Evolutionary conservation across 129 eudicot genomes (phyloP).

Genomic region (Kitagawia praeruptora): DNA sequence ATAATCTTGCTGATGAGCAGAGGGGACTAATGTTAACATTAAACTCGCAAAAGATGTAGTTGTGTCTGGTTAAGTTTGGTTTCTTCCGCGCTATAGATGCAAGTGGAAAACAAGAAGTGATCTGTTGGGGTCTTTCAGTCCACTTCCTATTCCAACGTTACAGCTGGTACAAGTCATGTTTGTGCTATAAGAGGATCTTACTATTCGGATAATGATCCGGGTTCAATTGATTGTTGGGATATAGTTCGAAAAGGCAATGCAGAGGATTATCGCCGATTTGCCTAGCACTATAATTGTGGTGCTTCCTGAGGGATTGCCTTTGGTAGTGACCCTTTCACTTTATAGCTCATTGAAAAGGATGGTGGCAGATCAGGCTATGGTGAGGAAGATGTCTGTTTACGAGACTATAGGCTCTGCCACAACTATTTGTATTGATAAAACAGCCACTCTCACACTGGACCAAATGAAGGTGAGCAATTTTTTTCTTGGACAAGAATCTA

Average conservation of each 20-base stretch:
- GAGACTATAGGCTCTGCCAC: slow-evolving; percentile 54
- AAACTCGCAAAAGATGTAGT: too few relatives aligned
- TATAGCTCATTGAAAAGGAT: slow-evolving; percentile 29
- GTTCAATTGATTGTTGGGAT: slow-evolving; percentile 90
- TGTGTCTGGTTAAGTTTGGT: slow-evolving; percentile 1
- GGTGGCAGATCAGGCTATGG: slow-evolving; percentile 47
- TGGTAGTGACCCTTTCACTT: neutral
- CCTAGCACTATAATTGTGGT: slow-evolving; percentile 7
- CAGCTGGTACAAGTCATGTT: slow-evolving; percentile 78
- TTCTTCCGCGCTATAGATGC: slow-evolving; percentile 97
- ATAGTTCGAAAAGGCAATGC: slow-evolving; percentile 29
- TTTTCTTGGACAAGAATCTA: slow-evolving; percentile 26
- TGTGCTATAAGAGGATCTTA: slow-evolving; percentile 83
- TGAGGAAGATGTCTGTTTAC: slow-evolving; percentile 42
- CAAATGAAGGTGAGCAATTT: slow-evolving; percentile 36
- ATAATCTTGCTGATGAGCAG: too few relatives aligned
- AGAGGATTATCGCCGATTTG: slow-evolving; percentile 37
- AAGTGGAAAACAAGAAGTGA: slow-evolving; percentile 72
- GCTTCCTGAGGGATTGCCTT: neutral
- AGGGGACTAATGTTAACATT: too few relatives aligned
- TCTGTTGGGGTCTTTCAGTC: slow-evolving; percentile 57
- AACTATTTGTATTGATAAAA: slow-evolving; percentile 37
- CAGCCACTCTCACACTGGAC: slow-evolving; percentile 39
- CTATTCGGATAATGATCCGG: slow-evolving; percentile 45
- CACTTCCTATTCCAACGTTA: slow-evolving; percentile 47